Conservation (phyloP, 192 early-diverging fungal genomes). For the Coemansia brasiliensis region DNA sequence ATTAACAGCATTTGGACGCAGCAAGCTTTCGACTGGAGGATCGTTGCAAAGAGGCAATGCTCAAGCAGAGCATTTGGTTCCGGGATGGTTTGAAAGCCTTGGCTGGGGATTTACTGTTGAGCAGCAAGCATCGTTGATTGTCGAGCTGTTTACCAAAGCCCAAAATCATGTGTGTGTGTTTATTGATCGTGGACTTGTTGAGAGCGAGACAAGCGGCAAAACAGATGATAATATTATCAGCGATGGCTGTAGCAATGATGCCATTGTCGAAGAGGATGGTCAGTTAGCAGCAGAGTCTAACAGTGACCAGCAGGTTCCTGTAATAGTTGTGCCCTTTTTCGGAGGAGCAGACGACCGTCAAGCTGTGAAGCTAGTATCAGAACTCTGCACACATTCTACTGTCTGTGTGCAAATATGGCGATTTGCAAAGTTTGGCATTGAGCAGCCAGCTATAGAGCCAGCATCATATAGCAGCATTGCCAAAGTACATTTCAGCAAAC, state of each 20-base stretch:
- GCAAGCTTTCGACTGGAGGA: not conserved
- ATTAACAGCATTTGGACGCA: slow-evolving; percentile 64
- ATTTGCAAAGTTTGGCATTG: slow-evolving; percentile 2
- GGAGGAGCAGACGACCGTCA: slow-evolving; percentile 73
- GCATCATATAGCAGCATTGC: too few species aligned
- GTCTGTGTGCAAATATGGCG: slow-evolving; percentile 60
- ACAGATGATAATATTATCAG: not conserved
- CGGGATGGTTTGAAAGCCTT: slow-evolving; percentile 43
- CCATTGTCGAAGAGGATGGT: not conserved
- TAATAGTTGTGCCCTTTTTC: slow-evolving; percentile 70
- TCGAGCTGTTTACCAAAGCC: slow-evolving; percentile 50
- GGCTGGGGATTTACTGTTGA: slow-evolving; percentile 50
- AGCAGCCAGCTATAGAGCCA: too few species aligned
- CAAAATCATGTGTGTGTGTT: slow-evolving; percentile 59
- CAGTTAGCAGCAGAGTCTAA: slow-evolving; percentile 1
- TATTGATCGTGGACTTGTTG: slow-evolving; percentile 70
- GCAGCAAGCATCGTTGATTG: slow-evolving; percentile 55
- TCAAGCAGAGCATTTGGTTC: slow-evolving; percentile 12
- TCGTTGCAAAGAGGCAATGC: not conserved
- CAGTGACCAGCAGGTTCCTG: slow-evolving; percentile 54
- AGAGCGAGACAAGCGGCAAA: slow-evolving; percentile 17
- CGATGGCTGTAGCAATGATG: not conserved
- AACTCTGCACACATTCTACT: slow-evolving; percentile 48
- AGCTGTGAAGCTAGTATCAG: not conserved
- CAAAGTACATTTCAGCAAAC: not conserved